Base-by-base conservation (phyloP, 768 basidiomycete species). In the Pleurotus djamor region DNA sequence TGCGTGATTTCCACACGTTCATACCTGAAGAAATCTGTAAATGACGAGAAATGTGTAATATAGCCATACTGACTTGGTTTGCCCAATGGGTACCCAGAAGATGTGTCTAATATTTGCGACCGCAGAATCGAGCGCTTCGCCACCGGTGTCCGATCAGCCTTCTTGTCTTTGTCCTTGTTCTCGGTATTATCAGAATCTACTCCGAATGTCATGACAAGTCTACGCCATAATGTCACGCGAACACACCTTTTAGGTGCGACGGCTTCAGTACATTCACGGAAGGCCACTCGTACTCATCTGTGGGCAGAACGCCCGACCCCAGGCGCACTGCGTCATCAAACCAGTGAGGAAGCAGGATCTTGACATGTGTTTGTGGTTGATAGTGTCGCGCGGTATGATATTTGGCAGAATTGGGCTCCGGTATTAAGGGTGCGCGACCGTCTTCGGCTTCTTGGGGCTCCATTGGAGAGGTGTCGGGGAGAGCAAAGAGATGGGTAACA, bases 321-420 rank as follows among this genome's bases (percentile, higher is more conserved):
- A 92, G 74, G 12, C 83, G 78, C 21, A 90, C 79, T 2, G 81
- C 80, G 63, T 94, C 92, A 64, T 95, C 91, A 60, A 95, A 95
- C 94, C 95, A 97, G 62, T 95, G 92, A 0, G 94, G 95, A 0
- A 94, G 79, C n/a, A 97, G 67, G 8, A 94, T 76, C 52, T 80
- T 83, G 65, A 95, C 82, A 7, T 77, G 72, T 0, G 85, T 86
- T 50, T 80, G 73, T 3, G 81, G 70, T 52, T 84, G 80, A 69
- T 82, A 86, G 62, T 88, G 83, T 63, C 88, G 74, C 4, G 81
- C 82, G 1, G 76, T 77, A 7, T 68, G 65, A 59, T 83, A 86
- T 68, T 86, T 87, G 33, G 76, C 69, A 4, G 84, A 84, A 2
- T 76, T 75, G 58, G 77, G 62, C 36, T 56, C 54, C n/a, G 63